These are phyloP conservation scores for Tanacetum coccineum DNA, from an alignment of 129 eudicot genomes.

Conservation along the genomic window DNA sequence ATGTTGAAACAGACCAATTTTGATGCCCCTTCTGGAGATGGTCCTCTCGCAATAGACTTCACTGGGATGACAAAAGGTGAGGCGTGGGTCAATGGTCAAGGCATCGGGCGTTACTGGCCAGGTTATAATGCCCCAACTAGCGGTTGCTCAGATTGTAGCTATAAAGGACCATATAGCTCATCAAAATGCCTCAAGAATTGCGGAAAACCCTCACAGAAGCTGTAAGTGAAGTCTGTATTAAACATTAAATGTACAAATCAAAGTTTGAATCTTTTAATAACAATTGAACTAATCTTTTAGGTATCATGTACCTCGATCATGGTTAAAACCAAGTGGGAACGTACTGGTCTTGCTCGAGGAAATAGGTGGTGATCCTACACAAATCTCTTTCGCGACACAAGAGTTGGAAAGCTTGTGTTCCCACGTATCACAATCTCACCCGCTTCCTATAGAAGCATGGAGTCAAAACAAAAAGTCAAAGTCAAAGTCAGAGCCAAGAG, in stretches of 20 bases:
- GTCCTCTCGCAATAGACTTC: slow-evolving; percentile 77
- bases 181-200: slow-evolving; percentile 77
- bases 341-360: slow-evolving; percentile 73
- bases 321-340: slow-evolving; percentile 73
- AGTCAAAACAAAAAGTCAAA: not conserved
- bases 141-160: slow-evolving; percentile 69
- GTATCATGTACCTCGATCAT: slow-evolving; percentile 88
- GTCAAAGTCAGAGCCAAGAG: slow-evolving; percentile 17
- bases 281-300: slow-evolving; percentile 32
- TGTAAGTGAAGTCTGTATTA: slow-evolving; percentile 46
- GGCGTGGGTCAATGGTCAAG: slow-evolving; percentile 93
- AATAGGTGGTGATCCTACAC: slow-evolving; percentile 81
- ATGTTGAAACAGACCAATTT: slow-evolving; percentile 57
- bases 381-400: slow-evolving; percentile 56
- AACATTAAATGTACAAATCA: not conserved
- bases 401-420: slow-evolving; percentile 65
- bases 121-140: slow-evolving; percentile 44
- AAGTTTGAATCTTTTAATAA: not conserved
- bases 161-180: slow-evolving; percentile 56
- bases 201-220: slow-evolving; percentile 78
- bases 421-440: slow-evolving; percentile 50
- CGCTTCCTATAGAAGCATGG: not conserved
- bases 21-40: slow-evolving; percentile 68
- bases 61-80: slow-evolving; percentile 93
- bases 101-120: slow-evolving; percentile 99